Conservation (phyloP, 768 basidiomycete genomes). For the Kwoniella mangroviensis region DNA sequence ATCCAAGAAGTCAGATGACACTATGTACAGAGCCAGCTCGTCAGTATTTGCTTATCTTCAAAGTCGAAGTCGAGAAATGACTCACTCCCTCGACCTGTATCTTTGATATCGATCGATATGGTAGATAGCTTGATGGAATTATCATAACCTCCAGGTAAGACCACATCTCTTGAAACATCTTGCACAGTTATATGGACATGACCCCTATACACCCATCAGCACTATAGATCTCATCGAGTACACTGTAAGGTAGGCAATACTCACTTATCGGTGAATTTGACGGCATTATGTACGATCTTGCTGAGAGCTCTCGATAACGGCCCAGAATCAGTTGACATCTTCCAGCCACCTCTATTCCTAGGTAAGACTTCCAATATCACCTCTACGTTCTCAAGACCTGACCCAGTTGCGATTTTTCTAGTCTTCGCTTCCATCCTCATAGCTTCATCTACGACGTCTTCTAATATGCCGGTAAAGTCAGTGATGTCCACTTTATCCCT, state of each 20-base stretch:
- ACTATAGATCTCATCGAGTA: neutral
- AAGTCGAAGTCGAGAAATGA: neutral
- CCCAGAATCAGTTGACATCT: constrained; percentile 41
- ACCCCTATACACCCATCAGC: constrained; percentile 23
- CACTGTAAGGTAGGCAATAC: neutral
- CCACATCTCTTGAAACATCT: constrained; percentile 47
- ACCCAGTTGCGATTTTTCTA: constrained; percentile 35
- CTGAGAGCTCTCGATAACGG: constrained; percentile 44
- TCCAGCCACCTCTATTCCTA: constrained; percentile 46
- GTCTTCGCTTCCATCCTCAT: constrained; percentile 40
- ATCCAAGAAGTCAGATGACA: constrained; percentile 50
- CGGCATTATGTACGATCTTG: constrained; percentile 52
- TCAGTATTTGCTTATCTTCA: too few relatives aligned
- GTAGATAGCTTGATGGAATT: constrained; percentile 45
- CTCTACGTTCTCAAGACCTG: constrained; percentile 48
- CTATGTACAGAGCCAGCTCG: constrained; percentile 6
- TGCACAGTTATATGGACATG: constrained; percentile 52
- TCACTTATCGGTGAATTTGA: constrained; percentile 47
- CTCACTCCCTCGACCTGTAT: constrained; percentile 53
- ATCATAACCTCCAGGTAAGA: constrained; percentile 47
- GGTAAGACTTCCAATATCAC: constrained; percentile 53
- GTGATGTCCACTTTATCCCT: neutral
- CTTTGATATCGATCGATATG: constrained; percentile 50
- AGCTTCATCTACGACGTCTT: constrained; percentile 39
- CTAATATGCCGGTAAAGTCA: constrained; percentile 35